Evolutionary conservation across 768 basidiomycete species (phyloP), one percentile per base, ranked within the genome.

Genomic region (Serendipita vermifera): DNA sequence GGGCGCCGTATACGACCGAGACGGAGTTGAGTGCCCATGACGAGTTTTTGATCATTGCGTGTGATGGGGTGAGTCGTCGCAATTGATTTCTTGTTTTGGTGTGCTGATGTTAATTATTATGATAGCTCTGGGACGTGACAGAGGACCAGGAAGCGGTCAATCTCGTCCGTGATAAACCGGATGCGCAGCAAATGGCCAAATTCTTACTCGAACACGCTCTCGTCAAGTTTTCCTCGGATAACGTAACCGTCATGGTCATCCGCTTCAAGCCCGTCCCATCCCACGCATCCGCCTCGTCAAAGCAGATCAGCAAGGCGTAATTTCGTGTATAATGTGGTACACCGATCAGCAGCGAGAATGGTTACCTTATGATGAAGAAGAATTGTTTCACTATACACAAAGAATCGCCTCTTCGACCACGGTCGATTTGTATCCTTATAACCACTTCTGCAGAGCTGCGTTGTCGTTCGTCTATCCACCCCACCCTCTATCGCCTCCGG

Each of bases 1-100:
- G 96, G 1, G 80, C 88, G 27, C 96, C 96, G 4, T 99, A 94
- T 69, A 99, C 96, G 17, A 98, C 96, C n/a, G 93, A 97, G 69
- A 97, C 94, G 11, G 81, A 85, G 62, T 71, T 99, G 38, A 85
- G 84, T 55, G 82, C 87, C 5, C 83, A 88, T 3, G 96, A 98
- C 66, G 94, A 98, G 67, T 90, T 94, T 68, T 67, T 97, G 61
- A 87, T 99, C 58, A 76, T 99, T 58, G 96, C 96, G 20, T 99
- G 96, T 66, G 96, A 99, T 69, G 96, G 96, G 61, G 94, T 97
- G 67, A 63, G 91, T 77, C 14, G 13, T 17, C 48, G 56, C 3
- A 33, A 53, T 5, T 3, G 38, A 17, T 48, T 36, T 13, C 17
- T 32, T 35, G 14, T 40, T 36, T 56, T 54, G 4, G 1, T 39